Evolutionary conservation across 345 rosid genomes (phyloP), one percentile per base, ranked within the genome.

Genomic region (Eucalyptus sp.): DNA sequence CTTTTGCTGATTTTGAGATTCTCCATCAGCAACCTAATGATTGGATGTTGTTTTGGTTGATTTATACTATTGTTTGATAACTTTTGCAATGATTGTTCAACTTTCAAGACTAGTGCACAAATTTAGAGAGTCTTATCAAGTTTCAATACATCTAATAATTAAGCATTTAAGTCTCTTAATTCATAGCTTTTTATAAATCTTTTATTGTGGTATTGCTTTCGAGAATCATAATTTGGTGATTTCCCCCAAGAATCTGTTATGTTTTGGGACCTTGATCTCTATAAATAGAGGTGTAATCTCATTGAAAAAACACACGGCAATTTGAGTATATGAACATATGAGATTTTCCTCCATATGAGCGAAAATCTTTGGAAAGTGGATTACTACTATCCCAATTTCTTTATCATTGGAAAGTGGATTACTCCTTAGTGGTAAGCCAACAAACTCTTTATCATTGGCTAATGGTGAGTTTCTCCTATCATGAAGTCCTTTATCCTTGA

Each of bases 31-130:
- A 56, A 56, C 62, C 29, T 24, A 56, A 22, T 56, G 62, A 56
- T 9, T 9, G 29, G 62, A 56, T 24, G 13, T 25, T 56, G 13
- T 24, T 56, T 25, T 22, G 29, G 62, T 56, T 22, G 6, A 56
- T 56, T 56, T 24, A 24, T 56, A 56, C 6, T 10, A 29, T 0
- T 10, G 6, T 56, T 4, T 56, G 29, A 56, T 56, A 6, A 56
- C 29, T 56, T 56, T 56, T 56, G 29, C 62, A 22, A 22, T 56
- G 29, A 56, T 0, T 56, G 0, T 56, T 56, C 3, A 0, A 25
- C 62, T 56, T 56, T 22, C 62, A 56, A 56, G 29, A 56, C 13
- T 56, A 25, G 29, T 56, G 29, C 29, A 56, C 0, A 13, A 24
- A 56, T 22, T 4, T 24, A 56, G 62, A 56, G 62, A 56, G 29